Percentiles rank a stretch among this genome's conserved stretches.
Conservation (phyloP, 257 asterid genomes). For the Schizonepeta tenuifolia region DNA sequence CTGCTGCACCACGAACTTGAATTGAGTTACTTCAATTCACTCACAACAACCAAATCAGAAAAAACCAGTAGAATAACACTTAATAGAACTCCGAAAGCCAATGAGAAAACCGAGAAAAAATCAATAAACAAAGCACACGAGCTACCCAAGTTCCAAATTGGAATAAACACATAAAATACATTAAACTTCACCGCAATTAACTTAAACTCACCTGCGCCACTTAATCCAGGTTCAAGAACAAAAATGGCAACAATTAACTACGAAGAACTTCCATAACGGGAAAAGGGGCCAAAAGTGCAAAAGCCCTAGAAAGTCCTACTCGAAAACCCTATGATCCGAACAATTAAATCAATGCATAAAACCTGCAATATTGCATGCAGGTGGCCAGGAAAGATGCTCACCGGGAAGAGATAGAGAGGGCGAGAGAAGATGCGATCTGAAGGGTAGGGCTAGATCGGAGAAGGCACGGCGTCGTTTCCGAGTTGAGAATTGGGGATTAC, state of each 20-base stretch:
- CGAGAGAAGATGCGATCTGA: conserved; percentile 40
- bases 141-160: background rate
- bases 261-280: background rate
- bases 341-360: conserved; percentile 25
- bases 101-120: background rate
- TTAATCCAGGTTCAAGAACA: background rate
- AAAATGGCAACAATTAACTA: conserved; percentile 1
- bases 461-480: conserved; percentile 33
- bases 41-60: conserved; percentile 13
- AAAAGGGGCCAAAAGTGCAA: conserved; percentile 15
- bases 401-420: conserved; percentile 17
- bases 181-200: conserved; percentile 3
- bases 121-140: conserved; percentile 8
- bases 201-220: background rate
- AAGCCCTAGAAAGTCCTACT: conserved; percentile 45
- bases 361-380: conserved; percentile 28
- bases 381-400: conserved; percentile 31
- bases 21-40: conserved; percentile 20
- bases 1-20: conserved; percentile 8
- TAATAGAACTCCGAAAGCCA: conserved; percentile 13
- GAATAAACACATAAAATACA: background rate
- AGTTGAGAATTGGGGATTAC: conserved; percentile 33
- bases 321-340: conserved; percentile 44
- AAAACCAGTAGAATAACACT: background rate
- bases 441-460: conserved; percentile 33